Evolutionary conservation across 352 stramenopile genomes (phyloP).

Genomic region (Phytophthora rubi): DNA sequence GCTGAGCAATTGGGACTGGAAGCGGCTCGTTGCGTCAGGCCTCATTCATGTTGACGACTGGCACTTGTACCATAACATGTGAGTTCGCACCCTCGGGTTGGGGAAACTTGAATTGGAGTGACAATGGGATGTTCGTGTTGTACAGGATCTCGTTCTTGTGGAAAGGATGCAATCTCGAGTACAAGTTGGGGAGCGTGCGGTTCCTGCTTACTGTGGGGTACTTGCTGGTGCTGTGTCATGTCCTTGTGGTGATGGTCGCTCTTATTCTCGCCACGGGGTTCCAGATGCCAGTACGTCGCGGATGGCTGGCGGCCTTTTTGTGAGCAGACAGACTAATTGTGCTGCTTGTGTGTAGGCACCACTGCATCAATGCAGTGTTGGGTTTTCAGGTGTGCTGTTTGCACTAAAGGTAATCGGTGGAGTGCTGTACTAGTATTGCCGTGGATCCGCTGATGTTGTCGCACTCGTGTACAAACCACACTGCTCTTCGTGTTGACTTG

Average conservation of each 20-base stretch:
- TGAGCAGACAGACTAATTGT: too few relatives aligned
- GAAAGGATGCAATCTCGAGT: slow-evolving; percentile 88
- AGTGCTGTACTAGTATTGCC: background rate
- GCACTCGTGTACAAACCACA: too few relatives aligned
- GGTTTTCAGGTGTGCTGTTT: slow-evolving; percentile 84
- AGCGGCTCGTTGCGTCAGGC: slow-evolving; percentile 69
- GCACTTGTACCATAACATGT: slow-evolving; percentile 94
- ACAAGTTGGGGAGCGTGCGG: slow-evolving; percentile 56
- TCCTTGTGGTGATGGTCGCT: slow-evolving; percentile 56
- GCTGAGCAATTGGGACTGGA: slow-evolving; percentile 45
- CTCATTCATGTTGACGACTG: slow-evolving; percentile 89
- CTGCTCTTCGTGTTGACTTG: slow-evolving; percentile 10
- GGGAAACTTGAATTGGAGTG: too few relatives aligned
- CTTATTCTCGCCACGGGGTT: slow-evolving; percentile 39
- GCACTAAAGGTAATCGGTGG: slow-evolving; percentile 65
- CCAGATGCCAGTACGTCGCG: slow-evolving; percentile 25
- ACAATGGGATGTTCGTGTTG: background rate
- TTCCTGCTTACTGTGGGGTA: slow-evolving; percentile 55
- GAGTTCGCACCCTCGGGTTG: background rate
- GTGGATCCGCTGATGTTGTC: background rate
- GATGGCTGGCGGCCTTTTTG: too few relatives aligned
- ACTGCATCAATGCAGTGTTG: slow-evolving; percentile 74
- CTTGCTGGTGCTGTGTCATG: slow-evolving; percentile 72
- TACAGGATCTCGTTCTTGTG: slow-evolving; percentile 83
- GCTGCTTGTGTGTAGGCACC: slow-evolving; percentile 34